Conservation (phyloP, 768 basidiomycete genomes). For the Collybiopsis confluens region DNA sequence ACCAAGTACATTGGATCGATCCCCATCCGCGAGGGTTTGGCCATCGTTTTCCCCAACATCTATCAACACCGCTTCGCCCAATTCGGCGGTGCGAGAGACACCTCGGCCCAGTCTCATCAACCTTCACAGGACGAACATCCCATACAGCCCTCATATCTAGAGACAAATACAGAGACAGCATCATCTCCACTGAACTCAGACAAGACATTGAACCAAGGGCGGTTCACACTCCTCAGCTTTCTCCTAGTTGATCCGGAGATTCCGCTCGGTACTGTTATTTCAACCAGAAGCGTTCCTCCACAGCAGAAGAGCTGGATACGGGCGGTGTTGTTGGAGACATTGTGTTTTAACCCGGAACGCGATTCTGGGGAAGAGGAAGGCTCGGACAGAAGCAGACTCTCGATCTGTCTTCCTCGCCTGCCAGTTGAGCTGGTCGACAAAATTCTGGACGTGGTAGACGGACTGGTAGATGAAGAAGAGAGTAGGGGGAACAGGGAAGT, state of each 20-base stretch:
- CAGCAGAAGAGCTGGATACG: constrained; percentile 47
- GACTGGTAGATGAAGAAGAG: constrained; percentile 34
- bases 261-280: constrained; percentile 25
- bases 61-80: constrained; percentile 44
- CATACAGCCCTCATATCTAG: too few species aligned
- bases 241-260: constrained; percentile 46
- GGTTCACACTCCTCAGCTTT: constrained; percentile 38
- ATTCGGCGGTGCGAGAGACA: too few species aligned
- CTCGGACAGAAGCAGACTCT: too few species aligned
- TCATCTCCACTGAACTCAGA: too few species aligned
- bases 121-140: too few species aligned
- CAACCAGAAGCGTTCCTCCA: constrained; percentile 41
- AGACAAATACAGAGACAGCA: too few species aligned
- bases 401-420: constrained; percentile 22
- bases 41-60: constrained; percentile 51
- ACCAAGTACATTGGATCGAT: constrained; percentile 40
- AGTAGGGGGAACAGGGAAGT: constrained; percentile 27
- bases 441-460: constrained; percentile 33
- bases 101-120: too few species aligned
- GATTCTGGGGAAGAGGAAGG: too few species aligned
- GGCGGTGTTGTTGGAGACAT: constrained; percentile 29
- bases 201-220: constrained; percentile 41
- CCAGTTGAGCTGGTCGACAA: constrained; percentile 42
- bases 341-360: constrained; percentile 17
- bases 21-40: constrained; percentile 30